Base-by-base conservation (phyloP, 129 eudicot genomes). In the Flaveria brownii region DNA sequence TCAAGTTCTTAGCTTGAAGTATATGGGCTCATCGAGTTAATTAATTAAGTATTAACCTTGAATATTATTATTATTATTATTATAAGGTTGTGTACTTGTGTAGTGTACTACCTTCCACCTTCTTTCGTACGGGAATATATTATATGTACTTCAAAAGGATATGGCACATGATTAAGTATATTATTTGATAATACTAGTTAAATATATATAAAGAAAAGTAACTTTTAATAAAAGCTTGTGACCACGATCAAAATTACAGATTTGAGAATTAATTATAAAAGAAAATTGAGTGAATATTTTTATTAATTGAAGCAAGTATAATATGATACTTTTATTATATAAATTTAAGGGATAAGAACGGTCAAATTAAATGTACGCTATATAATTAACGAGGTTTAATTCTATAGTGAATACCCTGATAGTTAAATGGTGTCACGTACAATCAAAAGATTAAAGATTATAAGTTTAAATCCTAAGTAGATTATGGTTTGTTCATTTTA, bases 101-200 rank as follows among this genome's bases (percentile, higher is more conserved):
- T 43, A 42, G 63, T 42, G 64, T 75, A 62, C 42, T 56, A 42
- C 63, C 67, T 72, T 72, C 66, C 60, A 72, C 77, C 67, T 17
- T 72, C 54, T 72, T 54, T 72, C 52, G 20, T 41, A 54, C 23
- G 51, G 62, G 8, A 18, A 56, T 18, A 7, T 56, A 56, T 20
- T 18, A 18, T 36, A 5, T 36, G 12, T 60, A 60, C 39, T 25
- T 23, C n/a, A 60, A 60, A 26, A 60, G 39, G 66, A 60, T 60
- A 60, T 60, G 6, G 66, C 66, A 60, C n/a, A 60, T 60, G 2
- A 22, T 9, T 23, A 1, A 22, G 9, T 50, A 50, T 13, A 50
- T 50, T 50, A 50, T 50, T 50, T 50, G 56, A 50, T 50, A 13
- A 15, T 50, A 14, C 56, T 50, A 50, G 5, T 50, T 45, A 50